Evolutionary conservation across 306 rosid genomes (phyloP).

Genomic region (Begonia loranthoides): DNA sequence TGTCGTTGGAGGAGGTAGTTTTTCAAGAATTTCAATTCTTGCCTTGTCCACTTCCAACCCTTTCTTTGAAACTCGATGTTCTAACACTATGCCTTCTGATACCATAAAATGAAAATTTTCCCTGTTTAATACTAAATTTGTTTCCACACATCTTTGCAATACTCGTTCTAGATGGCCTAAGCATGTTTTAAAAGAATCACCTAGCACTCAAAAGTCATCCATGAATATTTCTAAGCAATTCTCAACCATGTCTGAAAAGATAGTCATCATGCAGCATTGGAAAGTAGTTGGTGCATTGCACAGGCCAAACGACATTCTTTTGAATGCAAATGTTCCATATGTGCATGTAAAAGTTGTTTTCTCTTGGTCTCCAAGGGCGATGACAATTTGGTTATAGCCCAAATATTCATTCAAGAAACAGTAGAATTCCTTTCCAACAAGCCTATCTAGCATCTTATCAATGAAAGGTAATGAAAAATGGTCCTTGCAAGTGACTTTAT

Average conservation of each 20-base stretch:
- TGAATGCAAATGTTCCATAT: no score
- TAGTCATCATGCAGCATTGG: neutral
- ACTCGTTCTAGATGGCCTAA: neutral
- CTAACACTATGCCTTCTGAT: neutral
- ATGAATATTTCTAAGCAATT: neutral
- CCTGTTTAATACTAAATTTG: neutral
- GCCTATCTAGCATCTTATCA: no score
- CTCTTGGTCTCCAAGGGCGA: no score
- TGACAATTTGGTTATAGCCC: no score
- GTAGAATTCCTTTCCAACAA: no score
- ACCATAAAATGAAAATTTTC: neutral
- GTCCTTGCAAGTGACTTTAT: no score
- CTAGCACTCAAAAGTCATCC: neutral
- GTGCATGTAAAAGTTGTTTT: no score
- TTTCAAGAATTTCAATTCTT: neutral
- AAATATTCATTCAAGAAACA: no score
- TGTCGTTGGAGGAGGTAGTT: neutral
- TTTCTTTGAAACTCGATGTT: neutral
- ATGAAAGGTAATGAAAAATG: no score
- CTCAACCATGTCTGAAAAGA: neutral
- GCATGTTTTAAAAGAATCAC: neutral
- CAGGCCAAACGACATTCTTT: no score
- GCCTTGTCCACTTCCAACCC: neutral
- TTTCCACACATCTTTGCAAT: neutral
- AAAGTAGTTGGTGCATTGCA: no score